phyloP scores from a whole-genome alignment of 768 basidiomycete species.

The Austroboletus festivus region DNA sequence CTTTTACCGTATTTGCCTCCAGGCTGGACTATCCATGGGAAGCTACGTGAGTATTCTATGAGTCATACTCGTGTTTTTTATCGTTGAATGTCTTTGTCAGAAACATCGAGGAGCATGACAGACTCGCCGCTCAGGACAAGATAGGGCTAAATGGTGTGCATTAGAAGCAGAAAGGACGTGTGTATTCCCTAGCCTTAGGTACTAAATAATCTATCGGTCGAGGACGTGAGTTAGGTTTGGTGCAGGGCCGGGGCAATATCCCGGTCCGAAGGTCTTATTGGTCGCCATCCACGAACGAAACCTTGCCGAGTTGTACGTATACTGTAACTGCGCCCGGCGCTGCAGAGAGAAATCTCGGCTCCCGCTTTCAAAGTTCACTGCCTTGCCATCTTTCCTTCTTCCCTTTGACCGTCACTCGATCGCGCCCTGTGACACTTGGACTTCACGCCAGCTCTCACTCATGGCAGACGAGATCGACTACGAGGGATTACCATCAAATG shows the following conservation, averaged over 20 bases:
- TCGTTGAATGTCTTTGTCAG: constrained; percentile 33
- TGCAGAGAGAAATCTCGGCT: constrained; percentile 7
- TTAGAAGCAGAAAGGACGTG: not conserved
- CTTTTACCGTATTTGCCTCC: constrained; percentile 12
- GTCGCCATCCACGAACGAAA: too few relatives aligned
- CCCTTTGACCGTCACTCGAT: not conserved
- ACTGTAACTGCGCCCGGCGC: not conserved
- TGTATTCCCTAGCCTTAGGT: not conserved
- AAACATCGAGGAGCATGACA: constrained; percentile 75
- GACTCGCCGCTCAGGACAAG: constrained; percentile 49
- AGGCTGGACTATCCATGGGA: constrained; percentile 90
- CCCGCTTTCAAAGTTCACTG: constrained; percentile 5
- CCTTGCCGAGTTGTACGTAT: too few relatives aligned
- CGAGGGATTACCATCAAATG: constrained; percentile 69
- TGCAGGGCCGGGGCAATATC: too few relatives aligned
- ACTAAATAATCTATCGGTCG: not conserved
- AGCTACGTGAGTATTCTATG: constrained; percentile 49
- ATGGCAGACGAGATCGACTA: constrained; percentile 55
- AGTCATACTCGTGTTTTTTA: not conserved
- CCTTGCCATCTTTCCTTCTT: not conserved
- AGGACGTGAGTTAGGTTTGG: too few relatives aligned
- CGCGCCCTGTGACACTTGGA: constrained; percentile 7
- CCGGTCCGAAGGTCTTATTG: too few relatives aligned
- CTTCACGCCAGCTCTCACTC: constrained; percentile 13
- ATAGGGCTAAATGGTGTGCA: not conserved